These are phyloP conservation scores for Citrus australasica DNA, from an alignment of 345 rosid species.

Conservation along the genomic window DNA sequence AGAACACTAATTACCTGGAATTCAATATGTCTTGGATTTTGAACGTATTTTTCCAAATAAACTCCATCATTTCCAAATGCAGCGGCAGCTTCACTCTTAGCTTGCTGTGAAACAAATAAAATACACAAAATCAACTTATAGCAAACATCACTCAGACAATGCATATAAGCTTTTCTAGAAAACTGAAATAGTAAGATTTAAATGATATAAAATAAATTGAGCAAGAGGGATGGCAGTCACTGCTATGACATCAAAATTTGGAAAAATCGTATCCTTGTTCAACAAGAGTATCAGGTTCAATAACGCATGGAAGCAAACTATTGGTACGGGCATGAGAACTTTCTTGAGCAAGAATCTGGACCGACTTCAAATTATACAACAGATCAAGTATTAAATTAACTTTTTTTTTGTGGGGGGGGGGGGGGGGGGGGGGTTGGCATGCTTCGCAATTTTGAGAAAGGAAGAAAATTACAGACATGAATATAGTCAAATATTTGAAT, in stretches of 20 bases:
- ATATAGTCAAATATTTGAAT: not conserved
- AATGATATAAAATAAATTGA: not conserved
- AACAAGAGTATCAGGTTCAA: not conserved
- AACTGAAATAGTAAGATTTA: not conserved
- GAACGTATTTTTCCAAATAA: conserved; percentile 91
- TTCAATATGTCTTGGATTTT: conserved; percentile 95
- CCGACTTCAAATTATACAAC: not conserved
- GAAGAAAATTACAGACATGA: not conserved
- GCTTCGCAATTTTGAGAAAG: not conserved
- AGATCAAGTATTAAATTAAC: not conserved
- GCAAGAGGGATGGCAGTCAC: not conserved
- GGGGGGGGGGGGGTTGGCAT: not conserved
- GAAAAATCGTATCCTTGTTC: not conserved
- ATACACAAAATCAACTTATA: conserved; percentile 13
- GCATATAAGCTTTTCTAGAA: not conserved
- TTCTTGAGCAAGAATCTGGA: not conserved
- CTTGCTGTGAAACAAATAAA: conserved; percentile 60
- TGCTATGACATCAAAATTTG: not conserved
- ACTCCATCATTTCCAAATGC: conserved; percentile 99
- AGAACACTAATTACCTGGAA: conserved; percentile 66
- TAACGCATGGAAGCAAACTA: not conserved
- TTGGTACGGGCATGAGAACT: not conserved
- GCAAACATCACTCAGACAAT: not conserved
- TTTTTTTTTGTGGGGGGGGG: too few species aligned
- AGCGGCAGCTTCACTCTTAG: conserved; percentile 97